Percentiles rank a stretch among this genome's conserved stretches.
These are phyloP conservation scores for Spirogloea muscicola DNA, from an alignment of 139 green algal genomes.

Conservation along the genomic window DNA sequence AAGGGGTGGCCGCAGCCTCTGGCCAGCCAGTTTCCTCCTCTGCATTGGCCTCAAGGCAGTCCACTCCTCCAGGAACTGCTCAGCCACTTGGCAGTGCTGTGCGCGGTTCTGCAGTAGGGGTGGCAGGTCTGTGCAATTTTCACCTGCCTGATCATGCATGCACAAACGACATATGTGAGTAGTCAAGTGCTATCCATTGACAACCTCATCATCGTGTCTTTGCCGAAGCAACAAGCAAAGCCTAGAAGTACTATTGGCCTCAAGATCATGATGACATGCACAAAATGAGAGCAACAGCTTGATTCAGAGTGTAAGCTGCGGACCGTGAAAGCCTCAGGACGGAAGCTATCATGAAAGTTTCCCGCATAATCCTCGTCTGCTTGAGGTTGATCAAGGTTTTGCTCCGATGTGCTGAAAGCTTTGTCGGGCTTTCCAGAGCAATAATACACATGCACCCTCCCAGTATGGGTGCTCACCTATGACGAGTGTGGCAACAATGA, in stretches of 20 bases:
- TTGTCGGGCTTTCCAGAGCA: background rate
- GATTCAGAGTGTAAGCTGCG: too few species aligned
- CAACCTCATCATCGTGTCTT: background rate
- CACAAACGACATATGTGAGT: background rate
- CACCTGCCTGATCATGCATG: too few species aligned
- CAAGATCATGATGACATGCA: constrained; percentile 7
- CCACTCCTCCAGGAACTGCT: constrained; percentile 20
- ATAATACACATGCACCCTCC: background rate
- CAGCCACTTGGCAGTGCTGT: too few species aligned
- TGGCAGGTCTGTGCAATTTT: too few species aligned
- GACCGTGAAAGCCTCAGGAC: too few species aligned
- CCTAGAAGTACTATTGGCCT: background rate
- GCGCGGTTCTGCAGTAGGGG: too few species aligned
- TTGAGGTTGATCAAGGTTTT: constrained; percentile 6
- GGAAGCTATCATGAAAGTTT: too few species aligned
- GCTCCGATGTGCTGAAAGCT: background rate
- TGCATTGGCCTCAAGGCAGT: constrained; percentile 2
- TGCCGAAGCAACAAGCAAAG: background rate
- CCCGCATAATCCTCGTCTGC: too few species aligned
- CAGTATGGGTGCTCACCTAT: constrained; percentile 2
- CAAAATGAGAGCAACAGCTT: too few species aligned
- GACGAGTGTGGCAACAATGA: background rate
- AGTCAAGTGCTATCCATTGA: background rate
- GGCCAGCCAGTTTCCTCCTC: constrained; percentile 20
- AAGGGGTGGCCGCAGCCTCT: background rate